Percentiles rank a stretch among this genome's conserved stretches.
phyloP scores from a whole-genome alignment of 73 alveolate species.

The Tetrahymena borealis region DNA sequence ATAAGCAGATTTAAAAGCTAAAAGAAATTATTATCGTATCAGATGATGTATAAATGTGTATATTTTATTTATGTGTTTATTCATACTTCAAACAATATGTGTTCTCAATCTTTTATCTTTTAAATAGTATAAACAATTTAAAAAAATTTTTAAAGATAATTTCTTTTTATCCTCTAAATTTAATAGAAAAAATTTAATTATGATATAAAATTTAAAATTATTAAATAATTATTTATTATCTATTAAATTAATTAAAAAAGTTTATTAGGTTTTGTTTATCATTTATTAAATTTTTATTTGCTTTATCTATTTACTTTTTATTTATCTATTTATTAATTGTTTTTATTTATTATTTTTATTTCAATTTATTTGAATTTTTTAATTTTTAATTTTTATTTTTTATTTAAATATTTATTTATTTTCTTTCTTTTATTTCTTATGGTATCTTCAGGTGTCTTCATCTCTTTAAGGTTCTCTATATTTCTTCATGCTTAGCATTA shows the following conservation, averaged over 20 bases:
- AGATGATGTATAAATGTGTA: not conserved
- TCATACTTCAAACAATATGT: too few relatives aligned
- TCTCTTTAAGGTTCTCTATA: too few relatives aligned
- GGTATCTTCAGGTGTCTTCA: not conserved
- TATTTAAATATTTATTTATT: not conserved
- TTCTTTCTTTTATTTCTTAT: not conserved
- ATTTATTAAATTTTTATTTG: not conserved
- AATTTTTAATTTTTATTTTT: not conserved
- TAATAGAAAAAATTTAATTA: too few relatives aligned
- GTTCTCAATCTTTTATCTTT: too few relatives aligned
- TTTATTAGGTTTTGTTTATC: too few relatives aligned
- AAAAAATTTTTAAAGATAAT: too few relatives aligned
- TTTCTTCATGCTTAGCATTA: too few relatives aligned
- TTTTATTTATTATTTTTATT: not conserved
- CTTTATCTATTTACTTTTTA: not conserved
- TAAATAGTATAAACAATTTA: too few relatives aligned
- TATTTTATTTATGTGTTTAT: too few relatives aligned
- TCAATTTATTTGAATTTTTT: not conserved
- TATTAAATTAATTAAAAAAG: too few relatives aligned
- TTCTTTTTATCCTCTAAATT: too few relatives aligned
- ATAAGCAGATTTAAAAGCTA: not conserved
- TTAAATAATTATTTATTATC: not conserved
- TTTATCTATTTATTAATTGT: not conserved
- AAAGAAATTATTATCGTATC: not conserved
- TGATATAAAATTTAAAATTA: not conserved